Evolutionary conservation across 345 rosid genomes (phyloP), one percentile per base, ranked within the genome.

Genomic region (Garcia nutans): DNA sequence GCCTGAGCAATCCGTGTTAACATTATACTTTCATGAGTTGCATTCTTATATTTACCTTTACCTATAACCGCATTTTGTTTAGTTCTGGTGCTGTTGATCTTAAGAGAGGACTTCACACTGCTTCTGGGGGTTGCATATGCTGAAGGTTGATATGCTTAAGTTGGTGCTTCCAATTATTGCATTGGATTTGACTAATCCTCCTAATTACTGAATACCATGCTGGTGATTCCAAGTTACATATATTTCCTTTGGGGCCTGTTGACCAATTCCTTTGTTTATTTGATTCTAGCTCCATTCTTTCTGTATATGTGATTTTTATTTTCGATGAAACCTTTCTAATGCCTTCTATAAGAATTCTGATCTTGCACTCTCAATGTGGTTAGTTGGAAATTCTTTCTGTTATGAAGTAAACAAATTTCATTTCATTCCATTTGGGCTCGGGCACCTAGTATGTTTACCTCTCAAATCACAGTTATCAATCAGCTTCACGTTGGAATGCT

Each of bases 201-300:
- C 6, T 47, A 13, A 47, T 47, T 9, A 9, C 11, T 47, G 52
- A 47, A 10, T 50, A 3, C 17, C 19, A 50, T 16, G 16, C 13
- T 50, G 55, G 19, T 54, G 58, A 54, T 54, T 54, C 20, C 7
- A 17, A 54, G 58, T 16, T 54, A 17, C 22, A 16, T 54, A 1
- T 17, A 5, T 54, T 16, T 54, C 58, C 58, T 54, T 17, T n/a
- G n/a, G 10, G 1, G 54, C 61, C 3, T 28, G 72, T 26, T 64
- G 57, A 68, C 52, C 69, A 65, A 37, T 65, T 20, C 15, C 50
- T 47, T 47, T 47, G 52, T 19, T 65, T n/a, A 28, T 65, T 65
- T 41, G 49, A 49, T 19, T 65, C 26, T 50, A 20, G 3, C 50
- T 9, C 11, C 44, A 9, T 49, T 65, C 3, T 64, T 37, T 20